Evolutionary conservation across 768 basidiomycete genomes (phyloP).

Genomic region (Termitomyces sp.): DNA sequence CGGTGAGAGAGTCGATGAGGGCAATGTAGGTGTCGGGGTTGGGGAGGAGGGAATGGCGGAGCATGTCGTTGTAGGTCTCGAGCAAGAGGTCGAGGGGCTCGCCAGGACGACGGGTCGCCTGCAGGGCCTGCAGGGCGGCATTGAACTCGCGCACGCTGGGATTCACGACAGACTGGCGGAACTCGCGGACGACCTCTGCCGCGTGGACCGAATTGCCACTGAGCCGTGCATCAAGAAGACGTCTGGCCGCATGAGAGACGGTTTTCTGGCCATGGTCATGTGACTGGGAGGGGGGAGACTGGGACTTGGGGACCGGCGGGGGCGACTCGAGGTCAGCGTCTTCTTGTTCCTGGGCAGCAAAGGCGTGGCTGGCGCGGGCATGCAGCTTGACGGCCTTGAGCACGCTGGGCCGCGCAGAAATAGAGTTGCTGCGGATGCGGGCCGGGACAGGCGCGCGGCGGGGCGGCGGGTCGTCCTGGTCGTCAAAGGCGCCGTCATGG

Average conservation of each 20-base stretch:
- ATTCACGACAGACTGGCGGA: slow-evolving; percentile 22
- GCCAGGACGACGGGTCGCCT: slow-evolving; percentile 38
- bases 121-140: slow-evolving; percentile 50
- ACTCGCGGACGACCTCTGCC: slow-evolving; percentile 30
- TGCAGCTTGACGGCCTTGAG: slow-evolving; percentile 62
- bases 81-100: slow-evolving; percentile 54
- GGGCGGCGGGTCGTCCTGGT: slow-evolving; percentile 43
- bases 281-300: too few species aligned
- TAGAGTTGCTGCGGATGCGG: slow-evolving; percentile 53
- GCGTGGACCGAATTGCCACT: slow-evolving; percentile 21
- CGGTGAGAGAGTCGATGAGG: slow-evolving; percentile 57
- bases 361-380: slow-evolving; percentile 55
- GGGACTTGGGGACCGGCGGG: too few species aligned
- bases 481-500: slow-evolving; percentile 53
- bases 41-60: slow-evolving; percentile 56
- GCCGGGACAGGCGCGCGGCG: slow-evolving; percentile 21
- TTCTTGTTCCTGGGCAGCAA: slow-evolving; percentile 24
- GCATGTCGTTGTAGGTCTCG: slow-evolving; percentile 69
- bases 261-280: too few species aligned
- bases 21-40: slow-evolving; percentile 55
- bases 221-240: slow-evolving; percentile 22
- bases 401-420: slow-evolving; percentile 46
- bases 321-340: too few species aligned
- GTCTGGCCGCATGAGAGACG: slow-evolving; percentile 6
- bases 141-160: slow-evolving; percentile 58